Evolutionary conservation across 2,329 filamentous ascomycete genomes (phyloP), one percentile per base, ranked within the genome.

Genomic region (Cyphellophora attinorum): DNA sequence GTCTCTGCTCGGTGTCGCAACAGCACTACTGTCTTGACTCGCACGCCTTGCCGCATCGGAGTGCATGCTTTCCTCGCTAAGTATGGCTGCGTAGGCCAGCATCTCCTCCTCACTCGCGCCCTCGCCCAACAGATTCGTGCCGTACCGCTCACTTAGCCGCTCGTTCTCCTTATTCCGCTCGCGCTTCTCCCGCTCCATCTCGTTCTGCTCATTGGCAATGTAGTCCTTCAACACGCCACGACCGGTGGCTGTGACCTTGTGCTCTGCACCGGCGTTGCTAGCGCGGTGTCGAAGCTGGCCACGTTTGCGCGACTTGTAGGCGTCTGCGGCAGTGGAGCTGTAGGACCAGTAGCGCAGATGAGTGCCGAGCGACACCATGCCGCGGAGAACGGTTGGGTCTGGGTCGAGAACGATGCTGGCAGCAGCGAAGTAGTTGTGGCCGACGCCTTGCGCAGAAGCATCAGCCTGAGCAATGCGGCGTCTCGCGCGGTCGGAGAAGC

Each of bases 281-380:
- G 75, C 70, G 38, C 85, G 79, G 23, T 85, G 79, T 33, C 43
- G 42, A 6, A 51, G 39, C 11, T 80, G 62, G 6, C 77, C 79
- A n/a, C 86, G 81, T 59, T 93, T 94, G 42, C 74, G 82, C 37
- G 77, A 78, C 33, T 80, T 74, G 40, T 80, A 76, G 41, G 85
- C 78, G 49, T 81, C 79, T 1, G 80, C 80, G 6, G 72, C 72
- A 15, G 72, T 72, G n/a, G 86, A 89, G 56, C 84, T 93, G 55
- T 93, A 96, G 3, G 83, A 79, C 91, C 91, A 98, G 56, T 86
- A 96, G 10, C 85, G 81, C 12, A 98, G 62, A 51, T 89, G 82
- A 0, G 82, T 83, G 8, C 91, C 91, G 33, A 94, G 76, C 1
- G 88, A 81, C 1, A 95, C 79, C 41, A 94, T 76, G 5, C 91